Evolutionary conservation across 768 basidiomycete genomes (phyloP).

Genomic region (Calocybe indica): DNA sequence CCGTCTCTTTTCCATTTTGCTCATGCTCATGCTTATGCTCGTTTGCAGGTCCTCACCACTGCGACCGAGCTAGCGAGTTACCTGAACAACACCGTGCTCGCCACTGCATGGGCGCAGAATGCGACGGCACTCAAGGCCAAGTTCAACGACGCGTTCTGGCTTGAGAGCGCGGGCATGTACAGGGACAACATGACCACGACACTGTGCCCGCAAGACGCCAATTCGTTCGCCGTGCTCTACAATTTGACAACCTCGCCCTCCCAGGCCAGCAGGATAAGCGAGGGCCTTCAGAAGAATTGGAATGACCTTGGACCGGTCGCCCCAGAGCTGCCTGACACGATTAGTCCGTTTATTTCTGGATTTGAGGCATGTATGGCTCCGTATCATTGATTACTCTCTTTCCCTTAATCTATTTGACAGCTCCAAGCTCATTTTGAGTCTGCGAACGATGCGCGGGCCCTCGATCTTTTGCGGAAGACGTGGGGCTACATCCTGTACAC

Average conservation of each 20-base stretch:
- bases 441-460: conserved; percentile 42
- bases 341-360: conserved; percentile 53
- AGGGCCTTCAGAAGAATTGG: conserved; percentile 46
- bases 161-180: conserved; percentile 40
- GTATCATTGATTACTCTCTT: not conserved
- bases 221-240: conserved; percentile 49
- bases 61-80: conserved; percentile 36
- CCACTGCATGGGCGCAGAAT: conserved; percentile 33
- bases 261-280: conserved; percentile 37
- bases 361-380: conserved; percentile 37
- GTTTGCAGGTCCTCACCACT: conserved; percentile 39
- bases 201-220: conserved; percentile 51
- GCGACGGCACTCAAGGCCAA: conserved; percentile 41
- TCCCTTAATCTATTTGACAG: conserved; percentile 16
- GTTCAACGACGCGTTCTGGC: conserved; percentile 52
- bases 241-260: conserved; percentile 37
- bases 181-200: conserved; percentile 49
- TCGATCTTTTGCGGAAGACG: conserved; percentile 46
- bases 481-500: conserved; percentile 62
- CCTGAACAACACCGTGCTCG: conserved; percentile 27
- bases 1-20: not conserved
- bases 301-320: conserved; percentile 44
- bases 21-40: not conserved
- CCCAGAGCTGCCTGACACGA: conserved; percentile 53
- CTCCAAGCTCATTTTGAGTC: conserved; percentile 54